A percentile compares a stretch with the other conserved stretches of the same genome.
These are phyloP conservation scores for Blastomyces parvus DNA, from an alignment of 2,329 filamentous ascomycete species.

Conservation along the genomic window DNA sequence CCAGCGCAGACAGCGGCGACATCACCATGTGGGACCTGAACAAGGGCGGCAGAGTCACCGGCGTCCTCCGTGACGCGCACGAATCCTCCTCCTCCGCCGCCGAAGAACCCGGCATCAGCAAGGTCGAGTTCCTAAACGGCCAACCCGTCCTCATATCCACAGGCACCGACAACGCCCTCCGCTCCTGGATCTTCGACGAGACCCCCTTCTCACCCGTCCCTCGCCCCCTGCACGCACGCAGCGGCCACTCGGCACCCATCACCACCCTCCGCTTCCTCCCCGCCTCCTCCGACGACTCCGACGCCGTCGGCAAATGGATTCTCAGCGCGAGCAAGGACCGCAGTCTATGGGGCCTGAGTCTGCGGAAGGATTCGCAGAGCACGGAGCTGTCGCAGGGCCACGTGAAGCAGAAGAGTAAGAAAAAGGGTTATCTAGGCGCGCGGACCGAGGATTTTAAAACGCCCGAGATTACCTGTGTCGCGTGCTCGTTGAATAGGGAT, in stretches of 20 bases:
- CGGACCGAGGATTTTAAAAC: constrained; percentile 57
- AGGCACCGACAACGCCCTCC: constrained; percentile 84
- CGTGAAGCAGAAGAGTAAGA: constrained; percentile 80
- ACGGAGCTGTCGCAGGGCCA: constrained; percentile 86
- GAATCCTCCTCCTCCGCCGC: constrained; percentile 37
- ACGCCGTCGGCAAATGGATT: constrained; percentile 85
- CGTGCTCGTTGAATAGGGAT: constrained; percentile 85
- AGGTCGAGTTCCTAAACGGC: constrained; percentile 77
- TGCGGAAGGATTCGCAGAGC: constrained; percentile 88
- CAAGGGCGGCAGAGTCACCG: constrained; percentile 73
- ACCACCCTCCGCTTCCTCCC: constrained; percentile 77
- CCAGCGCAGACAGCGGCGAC: constrained; percentile 68
- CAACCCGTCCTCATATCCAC: constrained; percentile 86
- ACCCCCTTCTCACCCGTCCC: constrained; percentile 81
- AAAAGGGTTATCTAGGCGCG: constrained; percentile 32
- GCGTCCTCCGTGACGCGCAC: constrained; percentile 79
- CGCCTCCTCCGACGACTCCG: constrained; percentile 77
- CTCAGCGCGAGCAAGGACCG: constrained; percentile 81
- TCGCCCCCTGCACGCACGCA: constrained; percentile 72
- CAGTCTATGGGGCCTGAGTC: constrained; percentile 92
- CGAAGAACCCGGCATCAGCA: constrained; percentile 59
- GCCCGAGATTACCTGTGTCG: constrained; percentile 83
- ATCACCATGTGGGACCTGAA: constrained; percentile 96
- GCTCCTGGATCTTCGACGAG: constrained; percentile 94
- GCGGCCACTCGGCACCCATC: constrained; percentile 80